Percentiles rank a stretch among this genome's conserved stretches.
Evolutionary conservation across 148 eudicot species (phyloP).

Genomic region (Chenopodium berlandieri): DNA sequence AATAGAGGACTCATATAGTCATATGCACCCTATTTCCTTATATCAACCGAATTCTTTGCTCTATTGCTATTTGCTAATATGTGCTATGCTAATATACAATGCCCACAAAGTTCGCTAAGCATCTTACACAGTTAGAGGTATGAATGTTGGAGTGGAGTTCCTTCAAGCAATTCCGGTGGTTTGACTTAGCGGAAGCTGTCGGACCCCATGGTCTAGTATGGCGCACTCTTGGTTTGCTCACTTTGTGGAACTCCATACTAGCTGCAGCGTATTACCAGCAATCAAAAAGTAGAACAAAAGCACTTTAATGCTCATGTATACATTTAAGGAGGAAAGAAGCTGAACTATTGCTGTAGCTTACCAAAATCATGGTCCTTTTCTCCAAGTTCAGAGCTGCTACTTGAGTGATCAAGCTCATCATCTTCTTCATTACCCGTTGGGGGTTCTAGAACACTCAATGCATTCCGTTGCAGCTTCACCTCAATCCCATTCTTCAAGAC

Average conservation of each 20-base stretch:
- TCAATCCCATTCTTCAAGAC: slow-evolving; percentile 96
- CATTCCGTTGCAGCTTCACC: slow-evolving; percentile 96
- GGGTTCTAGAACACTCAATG: slow-evolving; percentile 88
- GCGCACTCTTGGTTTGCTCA: slow-evolving; percentile 74
- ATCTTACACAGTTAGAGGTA: slow-evolving; percentile 52
- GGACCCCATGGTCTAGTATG: slow-evolving; percentile 68
- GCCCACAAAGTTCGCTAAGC: slow-evolving; percentile 6
- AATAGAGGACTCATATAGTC: not conserved
- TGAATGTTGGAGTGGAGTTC: slow-evolving; percentile 54
- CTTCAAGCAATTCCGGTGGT: slow-evolving; percentile 42
- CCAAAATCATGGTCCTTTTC: slow-evolving; percentile 64
- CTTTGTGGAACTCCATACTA: slow-evolving; percentile 59
- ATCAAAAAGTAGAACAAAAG: not conserved
- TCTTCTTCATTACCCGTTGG: slow-evolving; percentile 96
- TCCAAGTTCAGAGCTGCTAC: slow-evolving; percentile 78
- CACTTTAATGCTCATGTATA: not conserved
- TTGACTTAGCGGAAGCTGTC: slow-evolving; percentile 51
- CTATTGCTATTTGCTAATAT: not conserved
- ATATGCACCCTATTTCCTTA: not conserved
- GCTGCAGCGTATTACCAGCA: slow-evolving; percentile 37
- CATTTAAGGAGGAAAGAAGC: not conserved
- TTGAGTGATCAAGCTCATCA: slow-evolving; percentile 67
- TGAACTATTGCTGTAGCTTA: slow-evolving; percentile 34
- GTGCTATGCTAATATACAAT: not conserved
- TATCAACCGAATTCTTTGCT: not conserved